These are phyloP conservation scores for Kalaharituber pfeilii DNA, from an alignment of 2,329 filamentous ascomycete species.

Conservation along the genomic window DNA sequence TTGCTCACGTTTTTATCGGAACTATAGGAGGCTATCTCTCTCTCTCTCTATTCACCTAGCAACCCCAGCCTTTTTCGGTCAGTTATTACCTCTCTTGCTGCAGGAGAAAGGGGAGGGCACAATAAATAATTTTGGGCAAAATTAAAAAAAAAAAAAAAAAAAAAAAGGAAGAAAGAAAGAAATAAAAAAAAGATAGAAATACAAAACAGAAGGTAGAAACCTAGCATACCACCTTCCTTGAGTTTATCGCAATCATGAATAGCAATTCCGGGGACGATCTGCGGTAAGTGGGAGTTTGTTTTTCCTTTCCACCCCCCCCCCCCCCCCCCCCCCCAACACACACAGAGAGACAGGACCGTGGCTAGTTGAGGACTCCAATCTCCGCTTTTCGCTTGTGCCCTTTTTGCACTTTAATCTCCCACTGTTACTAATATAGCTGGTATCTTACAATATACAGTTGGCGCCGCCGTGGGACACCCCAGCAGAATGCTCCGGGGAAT, in stretches of 20 bases:
- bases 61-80: no score
- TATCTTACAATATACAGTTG: background rate
- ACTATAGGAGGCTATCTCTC: no score
- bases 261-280: background rate
- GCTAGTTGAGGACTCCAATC: background rate
- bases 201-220: no score
- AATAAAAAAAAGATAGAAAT: no score
- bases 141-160: no score
- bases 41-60: no score
- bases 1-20: no score
- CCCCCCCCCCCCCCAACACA: background rate
- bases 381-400: background rate
- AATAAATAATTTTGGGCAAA: no score
- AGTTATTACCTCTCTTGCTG: no score
- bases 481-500: background rate
- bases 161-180: no score
- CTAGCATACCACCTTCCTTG: background rate
- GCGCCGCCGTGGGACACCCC: background rate
- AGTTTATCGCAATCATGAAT: background rate
- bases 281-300: background rate
- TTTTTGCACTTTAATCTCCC: background rate
- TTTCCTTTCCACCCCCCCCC: background rate
- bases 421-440: background rate
- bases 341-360: background rate
- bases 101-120: no score